These are phyloP conservation scores for Mycotypha africana DNA, from an alignment of 371 early-diverging fungal genomes.

Conservation along the genomic window DNA sequence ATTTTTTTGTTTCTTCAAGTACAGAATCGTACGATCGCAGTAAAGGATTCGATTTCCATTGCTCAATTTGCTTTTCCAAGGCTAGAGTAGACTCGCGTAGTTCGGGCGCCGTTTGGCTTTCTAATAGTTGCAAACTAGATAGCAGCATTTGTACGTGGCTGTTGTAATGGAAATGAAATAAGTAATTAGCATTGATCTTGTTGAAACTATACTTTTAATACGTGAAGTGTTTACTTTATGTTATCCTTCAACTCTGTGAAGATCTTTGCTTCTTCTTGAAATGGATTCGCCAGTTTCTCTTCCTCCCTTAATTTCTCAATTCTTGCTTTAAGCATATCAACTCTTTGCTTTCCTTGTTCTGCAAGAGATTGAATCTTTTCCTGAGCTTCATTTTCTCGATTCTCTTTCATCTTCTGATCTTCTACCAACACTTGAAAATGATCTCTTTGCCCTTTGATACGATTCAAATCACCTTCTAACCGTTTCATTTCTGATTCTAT, in stretches of 20 bases:
- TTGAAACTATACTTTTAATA: too few species aligned
- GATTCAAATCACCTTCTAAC: conserved; percentile 68
- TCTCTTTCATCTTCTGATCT: conserved; percentile 60
- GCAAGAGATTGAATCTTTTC: conserved; percentile 68
- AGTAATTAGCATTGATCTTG: too few species aligned
- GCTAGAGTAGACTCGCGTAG: too few species aligned
- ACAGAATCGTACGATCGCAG: conserved; percentile 5
- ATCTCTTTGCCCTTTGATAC: conserved; percentile 79
- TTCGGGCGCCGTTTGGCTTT: too few species aligned
- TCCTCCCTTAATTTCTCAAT: conserved; percentile 44
- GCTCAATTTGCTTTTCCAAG: conserved; percentile 5
- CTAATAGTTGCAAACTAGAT: too few species aligned
- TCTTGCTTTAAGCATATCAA: conserved; percentile 47
- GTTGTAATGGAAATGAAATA: too few species aligned
- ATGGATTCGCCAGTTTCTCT: conserved; percentile 18
- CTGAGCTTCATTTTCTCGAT: conserved; percentile 58
- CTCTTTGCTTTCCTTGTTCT: conserved; percentile 38
- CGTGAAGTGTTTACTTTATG: too few species aligned
- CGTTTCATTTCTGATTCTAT: conserved; percentile 65
- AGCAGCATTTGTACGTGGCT: too few species aligned
- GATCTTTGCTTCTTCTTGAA: background rate
- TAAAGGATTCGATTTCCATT: conserved; percentile 9
- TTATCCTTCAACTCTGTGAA: background rate
- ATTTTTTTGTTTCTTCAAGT: conserved; percentile 7
- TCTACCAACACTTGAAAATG: conserved; percentile 68